Evolutionary conservation across 2,329 filamentous ascomycete species (phyloP), one percentile per base, ranked within the genome.

Genomic region (Orbilia oligospora): DNA sequence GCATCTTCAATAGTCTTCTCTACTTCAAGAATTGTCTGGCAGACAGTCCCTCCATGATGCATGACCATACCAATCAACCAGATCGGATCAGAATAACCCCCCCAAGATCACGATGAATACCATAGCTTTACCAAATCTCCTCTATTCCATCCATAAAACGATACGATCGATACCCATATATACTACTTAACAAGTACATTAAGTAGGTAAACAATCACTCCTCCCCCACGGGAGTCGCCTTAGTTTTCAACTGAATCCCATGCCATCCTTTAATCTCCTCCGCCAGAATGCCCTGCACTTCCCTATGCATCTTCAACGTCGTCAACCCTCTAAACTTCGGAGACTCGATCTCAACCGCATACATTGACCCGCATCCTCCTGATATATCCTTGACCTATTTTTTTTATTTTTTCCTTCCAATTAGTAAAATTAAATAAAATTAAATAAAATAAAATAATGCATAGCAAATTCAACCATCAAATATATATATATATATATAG

Each of bases 361-460:
- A 96, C 93, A 96, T 96, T 83, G 90, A 92, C 9, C 93, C 93
- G 85, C 93, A 97, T 33, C 93, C 93, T 75, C 93, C 93, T 24
- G 91, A 93, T 65, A 96, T 89, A 85, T 97, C 93, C 83, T 91
- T 91, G 9, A 96, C 92, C 84, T 51, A 36, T 58, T 2, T 16
- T 16, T 16, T 16, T 2, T 9, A 38, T 38, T 38, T 2, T 5
- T 5, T 38, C 12, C 38, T 6, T 36, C 33, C 9, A 36, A 8
- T 36, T 12, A 36, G 33, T 36, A 36, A 36, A 36, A 9, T 36
- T n/a, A n/a, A n/a, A n/a, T n/a, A n/a, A n/a, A 12, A 6, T 9
- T 1, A 36, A 36, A 36, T 8, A 36, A 36, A 36, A 36, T 36
- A 36, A 33, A 1, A 27, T 33, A 30, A 33, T 33, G 12, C 9